Evolutionary conservation across 2,329 filamentous ascomycete genomes (phyloP), one percentile per base, ranked within the genome.

Genomic region (Aspergillus novoparasiticus): DNA sequence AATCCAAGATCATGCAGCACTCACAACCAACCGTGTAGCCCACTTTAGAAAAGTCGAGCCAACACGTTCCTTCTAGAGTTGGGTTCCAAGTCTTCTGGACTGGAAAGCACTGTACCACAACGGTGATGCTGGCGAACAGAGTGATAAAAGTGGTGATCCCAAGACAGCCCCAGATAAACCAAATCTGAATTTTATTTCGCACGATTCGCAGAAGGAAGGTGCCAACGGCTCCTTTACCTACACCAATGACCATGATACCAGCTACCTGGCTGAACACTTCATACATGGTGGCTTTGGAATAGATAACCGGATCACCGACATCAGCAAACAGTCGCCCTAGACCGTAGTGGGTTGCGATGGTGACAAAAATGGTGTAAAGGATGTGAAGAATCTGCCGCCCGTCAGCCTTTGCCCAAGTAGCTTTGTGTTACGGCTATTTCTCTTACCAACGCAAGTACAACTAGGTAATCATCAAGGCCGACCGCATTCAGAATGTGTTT

Each of bases 1-100:
- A 61, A 67, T 34, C 23, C 30, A 34, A 34, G 48, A 4, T 6
- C 26, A 19, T 26, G 39, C 26, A 36, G 14, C 14, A 64, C 69
- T 62, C 28, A 71, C 69, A 71, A 59, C 68, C 69, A 55, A 71
- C 68, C 46, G 68, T 69, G 39, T 68, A 71, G 6, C 68, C 69
- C 54, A 71, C 64, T 12, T 69, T 71, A 2, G 68, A 69, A 56
- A 71, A 69, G 19, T 71, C 62, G 3, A 71, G 28, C 69, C 69
- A 71, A 54, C 69, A 71, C 9, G 48, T 59, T 26, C 69, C 69
- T 21, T 61, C 57, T 1, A 63, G 45, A 2, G 48, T 67, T 2
- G 56, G 65, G 23, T 71, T 67, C 69, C 69, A 71, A 21, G 55
- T 64, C 30, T 60, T 66, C 45, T 41, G 6, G 19, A 41, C 39